phyloP scores from a whole-genome alignment of 495 filamentous ascomycete genomes.

The Cercophora newfieldiana region DNA sequence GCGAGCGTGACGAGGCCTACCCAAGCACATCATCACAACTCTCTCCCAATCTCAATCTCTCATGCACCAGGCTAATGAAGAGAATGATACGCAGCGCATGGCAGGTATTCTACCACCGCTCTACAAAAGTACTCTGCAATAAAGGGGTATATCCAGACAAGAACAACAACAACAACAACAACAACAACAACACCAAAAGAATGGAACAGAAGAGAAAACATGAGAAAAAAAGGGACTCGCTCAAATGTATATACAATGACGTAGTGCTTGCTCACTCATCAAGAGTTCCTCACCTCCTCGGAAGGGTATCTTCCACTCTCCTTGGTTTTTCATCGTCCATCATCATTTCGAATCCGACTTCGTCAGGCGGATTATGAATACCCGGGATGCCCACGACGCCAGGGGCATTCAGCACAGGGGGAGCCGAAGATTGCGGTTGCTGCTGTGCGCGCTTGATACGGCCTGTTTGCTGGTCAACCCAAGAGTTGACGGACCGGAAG shows the following conservation, averaged over 20 bases:
- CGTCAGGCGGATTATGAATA: conserved; percentile 34
- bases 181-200: conserved; percentile 1
- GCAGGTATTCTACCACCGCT: too few relatives aligned
- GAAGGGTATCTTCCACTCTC: conserved; percentile 24
- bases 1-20: too few relatives aligned
- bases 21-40: too few relatives aligned
- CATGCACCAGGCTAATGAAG: background rate
- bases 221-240: background rate
- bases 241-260: conserved; percentile 6
- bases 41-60: background rate
- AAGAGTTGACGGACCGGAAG: conserved; percentile 58
- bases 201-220: background rate
- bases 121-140: background rate
- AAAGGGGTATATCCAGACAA: conserved; percentile 7
- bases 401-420: conserved; percentile 28
- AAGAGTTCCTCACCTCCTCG: background rate
- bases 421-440: conserved; percentile 24
- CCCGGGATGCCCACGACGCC: conserved; percentile 33
- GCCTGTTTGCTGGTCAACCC: conserved; percentile 61
- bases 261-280: background rate
- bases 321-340: conserved; percentile 38
- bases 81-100: too few relatives aligned
- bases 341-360: conserved; percentile 38
- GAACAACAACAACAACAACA: background rate
- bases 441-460: conserved; percentile 40